These are phyloP conservation scores for Kappamyces sp. DNA, from an alignment of 192 early-diverging fungal species.

Conservation along the genomic window DNA sequence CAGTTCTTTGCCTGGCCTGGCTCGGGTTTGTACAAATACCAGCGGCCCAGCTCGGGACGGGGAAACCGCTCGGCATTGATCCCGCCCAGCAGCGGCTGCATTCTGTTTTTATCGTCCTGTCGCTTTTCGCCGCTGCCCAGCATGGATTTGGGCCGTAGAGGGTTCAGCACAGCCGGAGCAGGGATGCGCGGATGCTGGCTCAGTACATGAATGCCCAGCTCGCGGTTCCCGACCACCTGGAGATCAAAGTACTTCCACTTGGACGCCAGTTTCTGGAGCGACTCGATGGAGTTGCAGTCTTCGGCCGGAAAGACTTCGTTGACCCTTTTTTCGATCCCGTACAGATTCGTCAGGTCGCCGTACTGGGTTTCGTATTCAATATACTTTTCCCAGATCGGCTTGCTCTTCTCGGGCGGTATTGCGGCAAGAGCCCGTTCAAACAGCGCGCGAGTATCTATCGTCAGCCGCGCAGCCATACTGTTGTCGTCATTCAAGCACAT, in stretches of 20 bases:
- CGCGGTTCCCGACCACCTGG: constrained; percentile 59
- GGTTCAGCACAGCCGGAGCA: neutral
- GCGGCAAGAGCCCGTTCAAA: constrained; percentile 82
- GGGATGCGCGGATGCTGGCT: constrained; percentile 10
- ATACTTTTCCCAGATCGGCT: constrained; percentile 75
- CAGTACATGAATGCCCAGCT: constrained; percentile 66
- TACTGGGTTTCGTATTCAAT: constrained; percentile 81
- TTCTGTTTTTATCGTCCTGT: constrained; percentile 5
- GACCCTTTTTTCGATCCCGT: constrained; percentile 71
- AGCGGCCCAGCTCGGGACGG: constrained; percentile 67
- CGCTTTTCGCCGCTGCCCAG: constrained; percentile 12
- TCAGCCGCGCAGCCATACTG: constrained; percentile 48
- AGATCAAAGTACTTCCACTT: constrained; percentile 76
- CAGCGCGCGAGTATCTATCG: constrained; percentile 70
- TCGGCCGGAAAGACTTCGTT: constrained; percentile 61
- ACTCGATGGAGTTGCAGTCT: constrained; percentile 25
- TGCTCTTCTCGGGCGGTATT: constrained; percentile 61
- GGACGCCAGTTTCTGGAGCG: constrained; percentile 41
- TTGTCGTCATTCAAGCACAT: constrained; percentile 86
- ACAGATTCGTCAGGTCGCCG: constrained; percentile 71
- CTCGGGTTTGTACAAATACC: constrained; percentile 59
- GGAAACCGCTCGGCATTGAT: constrained; percentile 65
- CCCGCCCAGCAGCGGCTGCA: constrained; percentile 17
- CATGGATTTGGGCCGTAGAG: constrained; percentile 3
- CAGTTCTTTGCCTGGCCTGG: constrained; percentile 18